Base-by-base conservation (phyloP, 2,329 filamentous ascomycete species). In the Ascomycota sp. region DNA sequence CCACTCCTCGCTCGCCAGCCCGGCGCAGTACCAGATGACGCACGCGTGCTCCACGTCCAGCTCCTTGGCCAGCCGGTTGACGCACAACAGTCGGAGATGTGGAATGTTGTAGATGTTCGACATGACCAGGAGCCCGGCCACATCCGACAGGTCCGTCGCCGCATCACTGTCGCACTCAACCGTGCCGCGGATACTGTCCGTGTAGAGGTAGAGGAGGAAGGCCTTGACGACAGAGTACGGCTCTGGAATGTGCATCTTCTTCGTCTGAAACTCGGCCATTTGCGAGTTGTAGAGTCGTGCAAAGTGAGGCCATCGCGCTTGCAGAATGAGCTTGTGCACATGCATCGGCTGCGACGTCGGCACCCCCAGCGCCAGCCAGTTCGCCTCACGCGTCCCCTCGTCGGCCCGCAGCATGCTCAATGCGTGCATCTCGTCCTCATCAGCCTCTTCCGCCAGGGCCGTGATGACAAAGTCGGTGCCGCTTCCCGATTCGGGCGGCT, bases 31-130 rank as follows among this genome's bases (percentile, higher is more conserved):
- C 83, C 91, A 98, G 33, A 93, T 85, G 40, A 91, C 76, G 38
- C 89, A 93, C 3, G 86, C 86, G 45, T 94, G 83, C 35, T 92
- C 81, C 24, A 95, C 77, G 46, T 95, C 86, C 3, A 98, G 67
- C 46, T 98, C 89, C 36, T 81, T 78, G 32, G 79, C 76, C 4
- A 98, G 65, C 7, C 89, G 71, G 47, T 93, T 86, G 32, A 95
- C 79, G 48, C 86, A 94, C 2, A 95, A 64, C 7, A 93, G 67
- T 13, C 86, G 78, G 17, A 98, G 69, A 40, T 89, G 82, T 1
- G 85, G 85, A 57, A 98, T 91, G 46, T 94, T 86, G 56, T 98
- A 98, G 28, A 95, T 80, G 50, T 95, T 94, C 26, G 83, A 83
- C 80, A 98, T 91, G 38, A 98, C 86, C 3, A 98, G 65, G 51